Base-by-base conservation (phyloP, 352 stramenopile species). In the Phytopythium chamaehyphon region DNA sequence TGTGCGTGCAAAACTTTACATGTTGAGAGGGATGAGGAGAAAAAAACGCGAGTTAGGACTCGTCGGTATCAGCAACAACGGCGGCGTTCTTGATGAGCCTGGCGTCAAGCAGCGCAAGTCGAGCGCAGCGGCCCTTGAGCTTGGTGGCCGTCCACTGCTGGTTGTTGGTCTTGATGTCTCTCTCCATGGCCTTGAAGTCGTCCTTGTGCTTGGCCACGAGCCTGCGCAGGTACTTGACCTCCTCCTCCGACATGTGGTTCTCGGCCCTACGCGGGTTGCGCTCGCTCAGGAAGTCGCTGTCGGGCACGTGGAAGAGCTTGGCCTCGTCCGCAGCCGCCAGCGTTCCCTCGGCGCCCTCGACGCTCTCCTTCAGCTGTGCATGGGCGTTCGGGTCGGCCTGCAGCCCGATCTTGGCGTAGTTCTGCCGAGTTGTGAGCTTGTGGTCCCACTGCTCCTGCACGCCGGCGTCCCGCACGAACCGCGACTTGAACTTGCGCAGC, bases 121-220 rank as follows among this genome's bases (percentile, higher is more conserved):
- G 79, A 48, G 78, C 82, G 55, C 79, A 93, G 40, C 82, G 82
- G 35, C 67, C 57, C 59, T 76, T 73, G 35, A 93, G 64, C 57
- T 90, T 90, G 44, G 72, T 65, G 48, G 69, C 77, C 14, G 82
- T 90, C 82, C 82, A 93, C 67, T 93, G 82, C 75, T 86, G 83
- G 51, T 82, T 82, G 73, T 93, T 93, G 37, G 62, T 73, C 71
- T 93, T 93, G 58, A 93, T 85, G 46, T 93, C 82, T 51, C 79
- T 73, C 58, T 64, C 71, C 82, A 93, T 93, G 60, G 76, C 81
- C 51, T 74, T 73, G 68, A 74, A 88, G 66, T 88, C 48, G 24
- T 93, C 75, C 44, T 70, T 72, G 55, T 90, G 64, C 61, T 90
- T 93, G 53, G 72, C 72, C 16, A 88, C 57, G 18, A 88, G 70